Evolutionary conservation across 2,329 filamentous ascomycete species (phyloP).

Genomic region (Ophiognomonia clavigignenti-juglandacearum): DNA sequence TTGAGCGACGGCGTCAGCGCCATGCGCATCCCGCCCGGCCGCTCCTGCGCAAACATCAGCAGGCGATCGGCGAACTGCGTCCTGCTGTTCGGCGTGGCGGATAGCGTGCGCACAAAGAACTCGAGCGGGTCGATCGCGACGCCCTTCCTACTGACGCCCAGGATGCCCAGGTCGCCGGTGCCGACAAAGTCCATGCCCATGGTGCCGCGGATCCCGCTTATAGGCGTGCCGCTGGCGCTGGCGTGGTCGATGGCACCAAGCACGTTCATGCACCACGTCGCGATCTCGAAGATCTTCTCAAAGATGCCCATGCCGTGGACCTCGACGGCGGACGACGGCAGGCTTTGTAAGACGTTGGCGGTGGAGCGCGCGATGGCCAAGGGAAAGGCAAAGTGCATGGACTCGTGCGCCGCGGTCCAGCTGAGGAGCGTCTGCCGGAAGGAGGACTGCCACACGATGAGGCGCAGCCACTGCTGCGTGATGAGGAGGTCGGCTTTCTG

Average conservation of each 20-base stretch:
- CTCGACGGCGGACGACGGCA: constrained; percentile 37
- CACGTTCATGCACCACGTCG: constrained; percentile 39
- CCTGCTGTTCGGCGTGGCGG: constrained; percentile 38
- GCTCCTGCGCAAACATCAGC: constrained; percentile 35
- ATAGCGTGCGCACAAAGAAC: constrained; percentile 39
- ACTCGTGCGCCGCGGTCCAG: constrained; percentile 50
- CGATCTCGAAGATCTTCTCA: constrained; percentile 46
- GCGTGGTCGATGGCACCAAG: constrained; percentile 31
- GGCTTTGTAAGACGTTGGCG: constrained; percentile 35
- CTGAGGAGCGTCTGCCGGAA: constrained; percentile 62
- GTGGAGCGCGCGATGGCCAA: constrained; percentile 58
- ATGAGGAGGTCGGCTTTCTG: constrained; percentile 66
- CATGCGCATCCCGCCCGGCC: constrained; percentile 32
- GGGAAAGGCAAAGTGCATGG: constrained; percentile 58
- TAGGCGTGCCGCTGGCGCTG: constrained; percentile 19
- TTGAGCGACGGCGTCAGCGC: constrained; percentile 27
- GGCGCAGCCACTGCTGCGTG: constrained; percentile 66
- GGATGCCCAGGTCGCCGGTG: constrained; percentile 26
- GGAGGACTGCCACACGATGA: constrained; percentile 69
- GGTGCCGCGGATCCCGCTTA: constrained; percentile 13
- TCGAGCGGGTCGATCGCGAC: constrained; percentile 35
- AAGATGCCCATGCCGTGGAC: constrained; percentile 46
- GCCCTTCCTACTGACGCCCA: constrained; percentile 27
- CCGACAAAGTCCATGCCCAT: constrained; percentile 28
- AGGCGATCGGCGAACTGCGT: constrained; percentile 38